Percentiles rank a stretch among this genome's conserved stretches.
These are phyloP conservation scores for Cystobasidium ongulense DNA, from an alignment of 768 basidiomycete genomes.

Conservation along the genomic window DNA sequence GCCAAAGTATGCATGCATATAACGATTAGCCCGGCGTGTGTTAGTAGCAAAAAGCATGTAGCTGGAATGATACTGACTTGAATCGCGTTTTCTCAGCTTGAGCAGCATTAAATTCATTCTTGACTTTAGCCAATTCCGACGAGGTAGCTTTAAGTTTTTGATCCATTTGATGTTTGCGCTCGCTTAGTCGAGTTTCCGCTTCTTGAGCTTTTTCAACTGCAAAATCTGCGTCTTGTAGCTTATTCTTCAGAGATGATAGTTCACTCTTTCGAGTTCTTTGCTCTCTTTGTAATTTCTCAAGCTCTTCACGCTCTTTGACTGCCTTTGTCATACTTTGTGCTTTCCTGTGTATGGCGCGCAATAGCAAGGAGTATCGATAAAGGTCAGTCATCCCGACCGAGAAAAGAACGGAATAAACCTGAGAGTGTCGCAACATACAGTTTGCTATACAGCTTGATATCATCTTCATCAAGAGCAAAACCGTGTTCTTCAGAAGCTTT, in stretches of 20 bases:
- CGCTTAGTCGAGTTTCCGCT: constrained; percentile 42
- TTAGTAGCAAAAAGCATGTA: neutral
- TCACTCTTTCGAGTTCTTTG: constrained; percentile 65
- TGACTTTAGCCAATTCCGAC: constrained; percentile 57
- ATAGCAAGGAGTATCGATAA: neutral
- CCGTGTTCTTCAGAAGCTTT: constrained; percentile 61
- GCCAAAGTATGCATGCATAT: neutral
- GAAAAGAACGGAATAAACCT: neutral
- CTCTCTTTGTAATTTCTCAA: constrained; percentile 72
- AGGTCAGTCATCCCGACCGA: neutral
- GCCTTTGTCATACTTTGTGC: constrained; percentile 68
- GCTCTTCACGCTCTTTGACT: constrained; percentile 73
- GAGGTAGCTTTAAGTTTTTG: constrained; percentile 55
- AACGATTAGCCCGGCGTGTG: neutral
- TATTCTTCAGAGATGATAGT: constrained; percentile 60
- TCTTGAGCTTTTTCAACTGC: constrained; percentile 51
- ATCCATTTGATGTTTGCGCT: constrained; percentile 61
- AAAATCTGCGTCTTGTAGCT: constrained; percentile 58
- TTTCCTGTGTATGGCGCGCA: too few species aligned
- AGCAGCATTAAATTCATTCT: constrained; percentile 73
- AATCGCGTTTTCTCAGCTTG: constrained; percentile 74
- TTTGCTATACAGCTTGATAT: constrained; percentile 74
- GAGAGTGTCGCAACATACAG: constrained; percentile 54
- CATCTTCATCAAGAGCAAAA: constrained; percentile 69
- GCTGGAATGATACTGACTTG: constrained; percentile 52